Percentiles rank a stretch among this genome's conserved stretches.
phyloP scores from a whole-genome alignment of 192 early-diverging fungal species.

The Podila horticola region DNA sequence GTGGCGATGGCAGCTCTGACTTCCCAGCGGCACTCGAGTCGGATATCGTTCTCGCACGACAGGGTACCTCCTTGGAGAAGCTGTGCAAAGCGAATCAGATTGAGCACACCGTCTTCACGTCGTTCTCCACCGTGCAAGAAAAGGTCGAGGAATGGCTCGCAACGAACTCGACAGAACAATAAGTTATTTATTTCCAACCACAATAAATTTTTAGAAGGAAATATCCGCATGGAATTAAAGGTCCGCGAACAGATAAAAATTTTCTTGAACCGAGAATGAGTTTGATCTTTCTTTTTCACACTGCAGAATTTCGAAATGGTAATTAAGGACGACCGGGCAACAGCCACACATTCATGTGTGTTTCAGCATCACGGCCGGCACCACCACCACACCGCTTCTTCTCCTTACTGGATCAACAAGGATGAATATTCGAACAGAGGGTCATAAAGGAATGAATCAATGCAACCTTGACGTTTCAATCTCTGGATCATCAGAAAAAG shows the following conservation, averaged over 20 bases:
- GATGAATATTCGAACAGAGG: background rate
- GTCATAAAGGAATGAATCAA: background rate
- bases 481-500: conserved; percentile 2
- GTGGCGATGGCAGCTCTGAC: conserved; percentile 42
- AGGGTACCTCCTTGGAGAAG: conserved; percentile 30
- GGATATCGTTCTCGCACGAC: conserved; percentile 25
- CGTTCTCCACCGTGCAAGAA: conserved; percentile 20
- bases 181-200: too few species aligned
- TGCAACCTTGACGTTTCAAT: background rate
- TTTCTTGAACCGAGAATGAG: conserved; percentile 3
- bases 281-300: conserved; percentile 36
- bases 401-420: conserved; percentile 3
- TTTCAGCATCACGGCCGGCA: background rate
- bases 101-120: conserved; percentile 13
- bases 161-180: too few species aligned
- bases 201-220: background rate
- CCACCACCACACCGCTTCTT: background rate
- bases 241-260: conserved; percentile 16
- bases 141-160: conserved; percentile 20
- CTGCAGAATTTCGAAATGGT: conserved; percentile 53
- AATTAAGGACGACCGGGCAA: conserved; percentile 5
- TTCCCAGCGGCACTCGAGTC: conserved; percentile 33
- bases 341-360: background rate
- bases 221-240: conserved; percentile 17
- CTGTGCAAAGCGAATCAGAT: conserved; percentile 26